Evolutionary conservation across 2,329 filamentous ascomycete genomes (phyloP), one percentile per base, ranked within the genome.

Genomic region (Colletotrichum aenigma): DNA sequence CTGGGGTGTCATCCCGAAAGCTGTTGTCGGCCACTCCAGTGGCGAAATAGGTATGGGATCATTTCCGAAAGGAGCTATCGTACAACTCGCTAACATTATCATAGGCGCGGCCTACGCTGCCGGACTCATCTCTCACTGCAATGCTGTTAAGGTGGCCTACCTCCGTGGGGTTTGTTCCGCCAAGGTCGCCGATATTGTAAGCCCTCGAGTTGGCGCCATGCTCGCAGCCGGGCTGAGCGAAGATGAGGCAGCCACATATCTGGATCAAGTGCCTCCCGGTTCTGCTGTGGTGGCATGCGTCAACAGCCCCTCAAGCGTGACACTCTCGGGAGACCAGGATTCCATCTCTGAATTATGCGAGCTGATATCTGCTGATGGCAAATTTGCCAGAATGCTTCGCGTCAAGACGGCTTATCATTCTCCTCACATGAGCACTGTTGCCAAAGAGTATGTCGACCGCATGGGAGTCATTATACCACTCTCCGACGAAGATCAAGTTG

Each of bases 401-500:
- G 77, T 78, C 3, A 61, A 66, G 1, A 62, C 62, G 73, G 72
- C 72, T 0, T 75, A 75, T 21, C 72, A 75, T 6, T 75, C 72
- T 15, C 61, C 67, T 24, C 61, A 62, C 13, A 91, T 91, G 89
- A 84, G 87, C 48, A 80, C 85, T 4, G 83, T 90, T 1, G 86
- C 88, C 1, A 24, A 61, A 6, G 68, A 62, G 43, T 77, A 77
- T 21, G 4, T 70, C 1, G 36, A 66, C 3, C 15, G 48, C 2
- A 66, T 75, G 61, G 67, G 72, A 6, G 6, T 24, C 0, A 52
- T 75, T 2, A 1, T 62, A 0, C 61, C 72, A 6, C 55, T 66
- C 1, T 81, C 75, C 81, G 80, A 80, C 55, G 74, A n/a, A 61
- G 65, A 83, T 81, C 38, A 78, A 77, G 2, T 80, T 78, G n/a